phyloP scores from a whole-genome alignment of 1,139 yeast genomes.

The Oligophagozyma castellii region DNA sequence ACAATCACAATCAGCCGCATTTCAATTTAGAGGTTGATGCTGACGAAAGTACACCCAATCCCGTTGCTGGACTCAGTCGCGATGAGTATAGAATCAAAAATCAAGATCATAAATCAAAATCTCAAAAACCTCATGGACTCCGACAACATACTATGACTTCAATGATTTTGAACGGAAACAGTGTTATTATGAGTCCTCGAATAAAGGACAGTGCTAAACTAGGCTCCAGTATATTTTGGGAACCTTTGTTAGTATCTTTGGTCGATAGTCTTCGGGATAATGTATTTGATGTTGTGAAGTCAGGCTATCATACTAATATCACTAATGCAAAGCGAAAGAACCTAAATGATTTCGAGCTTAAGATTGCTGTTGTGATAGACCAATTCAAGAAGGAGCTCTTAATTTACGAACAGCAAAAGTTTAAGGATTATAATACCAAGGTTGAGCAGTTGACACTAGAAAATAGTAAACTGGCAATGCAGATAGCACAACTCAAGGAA shows the following conservation, averaged over 20 bases:
- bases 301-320: no score
- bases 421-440: conserved; percentile 19
- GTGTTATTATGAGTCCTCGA: background rate
- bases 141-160: background rate
- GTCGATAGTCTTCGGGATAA: background rate
- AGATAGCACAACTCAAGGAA: conserved; percentile 29
- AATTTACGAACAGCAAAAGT: conserved; percentile 20
- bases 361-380: conserved; percentile 12
- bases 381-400: conserved; percentile 22
- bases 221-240: background rate
- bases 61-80: background rate
- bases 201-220: background rate
- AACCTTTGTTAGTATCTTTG: background rate
- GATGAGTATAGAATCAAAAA: no score
- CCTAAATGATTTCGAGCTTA: conserved; percentile 4
- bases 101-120: no score
- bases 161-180: background rate
- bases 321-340: conserved; percentile 3
- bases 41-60: background rate
- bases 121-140: background rate
- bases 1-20: no score
- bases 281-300: conserved; percentile 2
- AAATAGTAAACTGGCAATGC: conserved; percentile 26
- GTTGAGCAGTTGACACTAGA: conserved; percentile 21
- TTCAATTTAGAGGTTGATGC: background rate